These are phyloP conservation scores for Trichoderma sp. DNA, from an alignment of 2,329 filamentous ascomycete genomes.

Conservation along the genomic window DNA sequence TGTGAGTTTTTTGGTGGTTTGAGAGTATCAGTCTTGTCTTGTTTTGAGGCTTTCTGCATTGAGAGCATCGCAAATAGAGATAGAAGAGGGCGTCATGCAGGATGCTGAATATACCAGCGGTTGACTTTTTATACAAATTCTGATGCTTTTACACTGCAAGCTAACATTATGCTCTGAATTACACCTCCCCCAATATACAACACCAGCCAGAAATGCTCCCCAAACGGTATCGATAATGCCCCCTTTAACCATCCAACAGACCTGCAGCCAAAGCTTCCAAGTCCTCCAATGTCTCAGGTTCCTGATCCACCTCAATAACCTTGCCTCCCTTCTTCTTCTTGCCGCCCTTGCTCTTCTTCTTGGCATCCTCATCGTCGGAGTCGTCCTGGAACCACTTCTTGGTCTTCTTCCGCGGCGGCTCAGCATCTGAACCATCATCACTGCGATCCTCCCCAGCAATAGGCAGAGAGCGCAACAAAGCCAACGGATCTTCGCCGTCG, in stretches of 20 bases:
- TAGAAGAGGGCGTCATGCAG: not conserved
- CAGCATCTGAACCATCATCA: conserved; percentile 36
- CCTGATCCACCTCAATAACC: conserved; percentile 61
- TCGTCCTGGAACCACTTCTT: conserved; percentile 81
- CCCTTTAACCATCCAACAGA: conserved; percentile 53
- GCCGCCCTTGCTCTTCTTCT: conserved; percentile 40
- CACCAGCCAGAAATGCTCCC: not conserved
- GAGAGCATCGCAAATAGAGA: not conserved
- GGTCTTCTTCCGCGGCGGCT: conserved; percentile 53
- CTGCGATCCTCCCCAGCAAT: conserved; percentile 39
- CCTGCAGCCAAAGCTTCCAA: conserved; percentile 74
- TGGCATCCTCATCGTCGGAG: conserved; percentile 49
- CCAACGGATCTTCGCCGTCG: conserved; percentile 54
- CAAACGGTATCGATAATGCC: not conserved
- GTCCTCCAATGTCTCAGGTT: conserved; percentile 77
- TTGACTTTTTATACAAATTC: not conserved
- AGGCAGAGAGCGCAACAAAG: conserved; percentile 57
- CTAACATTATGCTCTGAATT: not conserved
- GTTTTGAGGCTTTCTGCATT: not conserved
- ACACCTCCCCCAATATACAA: not conserved
- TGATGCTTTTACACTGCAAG: not conserved
- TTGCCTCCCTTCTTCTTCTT: conserved; percentile 48
- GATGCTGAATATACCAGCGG: not conserved
- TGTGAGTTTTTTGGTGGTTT: not conserved
- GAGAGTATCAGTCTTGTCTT: not conserved